Base-by-base conservation (phyloP, 208 protist genomes). In the Leishmania major region DNA sequence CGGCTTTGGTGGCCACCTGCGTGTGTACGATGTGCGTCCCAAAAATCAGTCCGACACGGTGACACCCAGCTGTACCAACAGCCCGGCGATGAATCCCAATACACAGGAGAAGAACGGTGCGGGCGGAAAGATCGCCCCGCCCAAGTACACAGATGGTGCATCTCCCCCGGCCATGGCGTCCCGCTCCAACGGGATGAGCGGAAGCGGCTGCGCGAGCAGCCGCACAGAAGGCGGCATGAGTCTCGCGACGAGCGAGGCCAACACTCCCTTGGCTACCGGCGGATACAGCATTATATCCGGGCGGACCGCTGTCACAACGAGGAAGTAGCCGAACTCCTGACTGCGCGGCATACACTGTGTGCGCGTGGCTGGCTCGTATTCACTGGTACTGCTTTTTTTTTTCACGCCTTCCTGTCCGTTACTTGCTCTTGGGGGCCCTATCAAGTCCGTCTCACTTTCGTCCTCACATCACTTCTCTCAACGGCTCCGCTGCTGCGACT, bases 11-110 rank as follows among this genome's bases (percentile, higher is more conserved):
- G 78, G 71, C 49, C 82, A 89, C 78, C 80, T 91, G 45, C 88
- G 88, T 72, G 76, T 91, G 60, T 92, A 89, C 82, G 83, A 88
- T 57, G 89, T 88, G 2, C 87, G 89, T 8, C 79, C 85, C 40
- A 89, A 86, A 77, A 35, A 57, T 74, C 77, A 82, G 15, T 78
- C 77, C 45, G 82, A 82, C 49, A 79, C 82, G 55, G 82, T 70
- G 5, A 47, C 77, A 4, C 78, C 76, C 28, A 85, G 82, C 77
- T 79, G 77, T 53, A 79, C 82, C 45, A 88, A 78, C 35, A 81
- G 80, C 79, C 75, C 79, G 0, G 75, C 75, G 2, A 74, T 81
- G 60, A 69, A 87, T 55, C 57, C 75, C 49, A 69, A 55, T 55
- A 59, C 64, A 53, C 31, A 51, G 67, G 80, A 88, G 74, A 85